Evolutionary conservation across 352 stramenopile genomes (phyloP).

Genomic region (Globisporangium sylvaticum): DNA sequence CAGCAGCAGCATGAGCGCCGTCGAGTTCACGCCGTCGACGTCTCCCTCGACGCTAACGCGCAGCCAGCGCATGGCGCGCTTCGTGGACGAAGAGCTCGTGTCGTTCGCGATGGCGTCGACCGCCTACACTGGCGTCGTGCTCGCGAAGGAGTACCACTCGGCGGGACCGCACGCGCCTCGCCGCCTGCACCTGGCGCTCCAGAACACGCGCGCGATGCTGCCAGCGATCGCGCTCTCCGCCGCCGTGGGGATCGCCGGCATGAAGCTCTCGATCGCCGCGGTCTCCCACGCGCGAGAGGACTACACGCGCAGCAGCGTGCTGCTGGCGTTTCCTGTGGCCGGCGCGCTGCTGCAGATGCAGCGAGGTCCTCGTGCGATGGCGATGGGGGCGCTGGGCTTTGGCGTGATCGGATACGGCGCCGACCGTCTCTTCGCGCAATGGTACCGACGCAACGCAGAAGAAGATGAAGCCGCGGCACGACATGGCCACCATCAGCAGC

Average conservation of each 20-base stretch:
- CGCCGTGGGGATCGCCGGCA: slow-evolving; percentile 44
- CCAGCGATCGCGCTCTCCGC: slow-evolving; percentile 35
- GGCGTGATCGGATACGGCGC: slow-evolving; percentile 32
- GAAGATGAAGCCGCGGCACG: neutral
- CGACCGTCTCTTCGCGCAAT: slow-evolving; percentile 19
- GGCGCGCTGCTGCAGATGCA: slow-evolving; percentile 39
- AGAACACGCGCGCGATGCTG: slow-evolving; percentile 31
- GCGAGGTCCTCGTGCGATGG: slow-evolving; percentile 36
- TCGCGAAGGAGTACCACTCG: slow-evolving; percentile 28
- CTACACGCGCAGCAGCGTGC: slow-evolving; percentile 49
- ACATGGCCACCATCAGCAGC: too few species aligned
- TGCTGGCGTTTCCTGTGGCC: slow-evolving; percentile 49
- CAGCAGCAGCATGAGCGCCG: neutral
- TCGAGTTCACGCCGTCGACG: neutral
- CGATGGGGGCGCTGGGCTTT: slow-evolving; percentile 31
- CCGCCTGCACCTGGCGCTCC: slow-evolving; percentile 28
- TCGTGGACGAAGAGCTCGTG: slow-evolving; percentile 41
- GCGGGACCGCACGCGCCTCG: neutral
- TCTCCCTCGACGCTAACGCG: slow-evolving; percentile 8
- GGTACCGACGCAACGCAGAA: neutral
- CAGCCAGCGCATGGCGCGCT: slow-evolving; percentile 36
- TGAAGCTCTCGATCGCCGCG: slow-evolving; percentile 47
- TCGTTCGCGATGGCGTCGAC: slow-evolving; percentile 28
- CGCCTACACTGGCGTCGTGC: slow-evolving; percentile 25
- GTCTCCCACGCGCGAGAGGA: slow-evolving; percentile 48